A percentile compares a stretch with the other conserved stretches of the same genome.
These are phyloP conservation scores for Dothiorella sarmentorum DNA, from an alignment of 2,329 filamentous ascomycete species.

Conservation along the genomic window DNA sequence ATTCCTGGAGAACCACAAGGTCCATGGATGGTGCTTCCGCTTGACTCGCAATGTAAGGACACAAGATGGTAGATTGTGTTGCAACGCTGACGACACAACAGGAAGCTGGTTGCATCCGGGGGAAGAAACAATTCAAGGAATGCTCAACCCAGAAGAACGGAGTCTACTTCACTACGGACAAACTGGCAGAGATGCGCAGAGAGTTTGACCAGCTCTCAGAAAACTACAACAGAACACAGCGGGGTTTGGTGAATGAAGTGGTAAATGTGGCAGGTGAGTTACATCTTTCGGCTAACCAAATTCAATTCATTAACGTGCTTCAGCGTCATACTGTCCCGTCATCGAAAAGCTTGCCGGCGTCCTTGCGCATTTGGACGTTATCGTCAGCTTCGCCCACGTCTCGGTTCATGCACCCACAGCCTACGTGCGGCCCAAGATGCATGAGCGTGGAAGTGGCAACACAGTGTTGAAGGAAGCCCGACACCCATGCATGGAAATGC, in stretches of 20 bases:
- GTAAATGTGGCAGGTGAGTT: slow-evolving; percentile 67
- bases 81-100: background rate
- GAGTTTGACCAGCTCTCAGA: slow-evolving; percentile 92
- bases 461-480: slow-evolving; percentile 90
- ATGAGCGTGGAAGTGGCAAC: slow-evolving; percentile 80
- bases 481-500: slow-evolving; percentile 97
- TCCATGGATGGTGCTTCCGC: slow-evolving; percentile 95
- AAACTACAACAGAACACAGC: slow-evolving; percentile 93
- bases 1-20: slow-evolving; percentile 92
- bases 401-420: slow-evolving; percentile 88
- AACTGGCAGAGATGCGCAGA: slow-evolving; percentile 73
- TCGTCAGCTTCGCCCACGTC: slow-evolving; percentile 88
- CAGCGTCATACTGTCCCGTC: slow-evolving; percentile 86
- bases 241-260: slow-evolving; percentile 85
- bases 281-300: background rate
- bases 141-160: slow-evolving; percentile 99
- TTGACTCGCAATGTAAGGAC: slow-evolving; percentile 64
- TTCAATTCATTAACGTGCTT: background rate
- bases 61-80: background rate
- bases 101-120: slow-evolving; percentile 89
- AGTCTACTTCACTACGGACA: slow-evolving; percentile 92
- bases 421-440: slow-evolving; percentile 88
- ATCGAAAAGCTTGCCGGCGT: slow-evolving; percentile 85
- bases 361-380: slow-evolving; percentile 90
- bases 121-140: slow-evolving; percentile 85